These are phyloP conservation scores for Kurtzmaniella quercitrusa DNA, from an alignment of 1,139 yeast species.

Conservation along the genomic window DNA sequence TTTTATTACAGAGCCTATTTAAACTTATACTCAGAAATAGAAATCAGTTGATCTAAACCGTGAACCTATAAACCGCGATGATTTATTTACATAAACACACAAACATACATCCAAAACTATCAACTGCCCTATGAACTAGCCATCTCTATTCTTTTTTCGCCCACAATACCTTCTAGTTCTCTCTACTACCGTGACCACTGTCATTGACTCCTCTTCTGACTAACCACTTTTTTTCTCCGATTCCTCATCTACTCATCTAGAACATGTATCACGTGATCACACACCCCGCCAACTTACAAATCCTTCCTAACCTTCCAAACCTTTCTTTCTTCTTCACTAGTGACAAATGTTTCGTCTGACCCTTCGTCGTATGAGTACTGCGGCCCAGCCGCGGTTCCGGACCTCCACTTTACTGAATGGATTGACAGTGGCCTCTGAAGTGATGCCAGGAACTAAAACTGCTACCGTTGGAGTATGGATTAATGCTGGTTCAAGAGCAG, in stretches of 20 bases:
- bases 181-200: too few relatives aligned
- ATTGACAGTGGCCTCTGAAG: slow-evolving; percentile 87
- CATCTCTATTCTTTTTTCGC: too few relatives aligned
- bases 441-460: slow-evolving; percentile 81
- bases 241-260: not conserved
- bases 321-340: not conserved
- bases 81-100: too few relatives aligned
- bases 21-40: too few relatives aligned
- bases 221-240: not conserved
- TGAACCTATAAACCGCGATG: too few relatives aligned
- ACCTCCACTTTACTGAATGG: slow-evolving; percentile 55
- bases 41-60: too few relatives aligned
- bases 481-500: slow-evolving; percentile 98
- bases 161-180: too few relatives aligned
- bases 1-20: too few relatives aligned
- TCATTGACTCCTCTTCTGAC: too few relatives aligned
- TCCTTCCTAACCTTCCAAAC: not conserved
- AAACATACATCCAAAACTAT: too few relatives aligned
- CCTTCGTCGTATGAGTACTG: slow-evolving; percentile 1
- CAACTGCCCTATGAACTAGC: too few relatives aligned
- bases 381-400: slow-evolving; percentile 19
- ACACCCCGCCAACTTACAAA: not conserved
- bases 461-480: slow-evolving; percentile 98
- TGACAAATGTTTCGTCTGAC: not conserved
- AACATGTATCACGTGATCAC: not conserved